These are phyloP conservation scores for Yamadazyma buinensis DNA, from an alignment of 1,139 yeast genomes.

Conservation along the genomic window DNA sequence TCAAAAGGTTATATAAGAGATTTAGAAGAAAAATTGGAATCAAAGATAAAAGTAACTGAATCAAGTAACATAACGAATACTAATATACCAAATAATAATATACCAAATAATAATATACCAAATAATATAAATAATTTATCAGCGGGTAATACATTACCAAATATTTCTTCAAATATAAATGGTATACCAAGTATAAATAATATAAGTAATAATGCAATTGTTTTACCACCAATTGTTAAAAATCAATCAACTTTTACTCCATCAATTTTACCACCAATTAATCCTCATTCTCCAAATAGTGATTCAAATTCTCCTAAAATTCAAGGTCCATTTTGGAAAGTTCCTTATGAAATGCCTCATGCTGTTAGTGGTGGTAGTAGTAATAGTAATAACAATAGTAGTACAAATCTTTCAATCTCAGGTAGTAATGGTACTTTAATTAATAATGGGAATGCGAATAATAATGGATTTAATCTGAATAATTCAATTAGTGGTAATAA, in stretches of 20 bases:
- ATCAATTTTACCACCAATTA: slow-evolving; percentile 8
- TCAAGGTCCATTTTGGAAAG: slow-evolving; percentile 50
- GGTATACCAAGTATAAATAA: background rate
- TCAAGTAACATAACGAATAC: background rate
- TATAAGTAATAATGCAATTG: slow-evolving; percentile 6
- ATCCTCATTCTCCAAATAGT: slow-evolving; percentile 8
- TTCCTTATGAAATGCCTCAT: slow-evolving; percentile 48
- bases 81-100: background rate
- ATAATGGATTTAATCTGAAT: too few relatives aligned
- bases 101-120: too few relatives aligned
- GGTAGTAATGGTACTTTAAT: background rate
- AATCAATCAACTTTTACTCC: slow-evolving; percentile 3
- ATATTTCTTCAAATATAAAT: background rate
- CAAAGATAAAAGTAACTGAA: background rate
- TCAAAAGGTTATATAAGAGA: slow-evolving; percentile 61
- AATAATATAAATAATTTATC: background rate
- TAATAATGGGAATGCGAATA: background rate
- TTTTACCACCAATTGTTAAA: slow-evolving; percentile 12
- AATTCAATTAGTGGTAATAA: background rate
- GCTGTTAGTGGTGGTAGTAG: slow-evolving; percentile 4
- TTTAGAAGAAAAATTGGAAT: slow-evolving; percentile 29
- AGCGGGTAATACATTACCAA: background rate
- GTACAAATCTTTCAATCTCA: too few relatives aligned
- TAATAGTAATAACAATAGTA: background rate
- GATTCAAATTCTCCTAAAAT: slow-evolving; percentile 31